A percentile compares a stretch with the other conserved stretches of the same genome.
phyloP scores from a whole-genome alignment of 352 stramenopile genomes.

The Globisporangium spinosum region DNA sequence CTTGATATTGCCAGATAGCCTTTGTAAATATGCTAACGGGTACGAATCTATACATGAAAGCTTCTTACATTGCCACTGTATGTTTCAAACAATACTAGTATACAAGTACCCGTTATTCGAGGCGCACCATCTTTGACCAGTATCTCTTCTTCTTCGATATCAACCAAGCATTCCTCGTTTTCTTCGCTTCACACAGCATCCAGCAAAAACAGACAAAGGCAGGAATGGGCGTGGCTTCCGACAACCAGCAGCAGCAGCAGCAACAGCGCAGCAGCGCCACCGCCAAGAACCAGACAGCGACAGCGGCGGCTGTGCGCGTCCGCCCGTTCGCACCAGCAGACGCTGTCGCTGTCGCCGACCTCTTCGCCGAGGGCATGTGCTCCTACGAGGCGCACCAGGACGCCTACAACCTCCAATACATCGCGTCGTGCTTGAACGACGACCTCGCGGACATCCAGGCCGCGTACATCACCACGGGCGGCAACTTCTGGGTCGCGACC shows the following conservation, averaged over 20 bases:
- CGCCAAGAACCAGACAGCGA: neutral
- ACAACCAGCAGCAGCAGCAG: neutral
- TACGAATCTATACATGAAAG: neutral
- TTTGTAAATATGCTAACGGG: neutral
- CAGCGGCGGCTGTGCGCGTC: constrained; percentile 6
- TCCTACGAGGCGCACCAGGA: constrained; percentile 29
- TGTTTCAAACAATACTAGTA: too few species aligned
- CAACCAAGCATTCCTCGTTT: neutral
- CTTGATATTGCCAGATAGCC: neutral
- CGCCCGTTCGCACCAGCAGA: constrained; percentile 11
- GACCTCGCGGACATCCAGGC: constrained; percentile 33
- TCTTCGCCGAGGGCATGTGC: constrained; percentile 32
- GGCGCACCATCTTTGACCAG: neutral
- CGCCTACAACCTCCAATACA: constrained; percentile 25
- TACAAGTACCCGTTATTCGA: neutral
- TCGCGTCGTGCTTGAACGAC: constrained; percentile 22
- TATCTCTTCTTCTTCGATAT: neutral
- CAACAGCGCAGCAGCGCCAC: neutral
- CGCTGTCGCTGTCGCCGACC: constrained; percentile 4
- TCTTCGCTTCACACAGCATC: neutral
- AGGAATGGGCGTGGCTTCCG: neutral
- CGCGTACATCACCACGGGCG: constrained; percentile 22
- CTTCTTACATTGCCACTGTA: too few species aligned
- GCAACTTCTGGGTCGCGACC: constrained; percentile 37
- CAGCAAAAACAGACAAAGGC: neutral